Evolutionary conservation across 2,329 filamentous ascomycete species (phyloP), one percentile per base, ranked within the genome.

Genomic region (Diaporthe ilicicola): DNA sequence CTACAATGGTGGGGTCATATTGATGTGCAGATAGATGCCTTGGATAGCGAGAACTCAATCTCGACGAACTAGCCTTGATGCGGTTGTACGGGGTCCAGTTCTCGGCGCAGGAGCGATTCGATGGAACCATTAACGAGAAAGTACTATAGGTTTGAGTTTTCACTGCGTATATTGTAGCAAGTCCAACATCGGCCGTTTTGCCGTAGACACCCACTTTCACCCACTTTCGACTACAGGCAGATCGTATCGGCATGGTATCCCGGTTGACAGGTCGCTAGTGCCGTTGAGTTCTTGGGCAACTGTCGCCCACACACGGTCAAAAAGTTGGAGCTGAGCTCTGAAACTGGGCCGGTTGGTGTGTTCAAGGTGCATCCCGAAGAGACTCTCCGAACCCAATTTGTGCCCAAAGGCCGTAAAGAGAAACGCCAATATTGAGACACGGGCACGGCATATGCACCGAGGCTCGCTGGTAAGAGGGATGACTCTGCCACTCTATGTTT

Each of bases 331-430:
- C 24, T 48, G 59, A 48, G 59, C 29, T 48, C 59, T 62, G 42
- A 62, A 62, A 62, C 59, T 62, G 59, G 59, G 59, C 59, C 59
- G 59, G 59, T 48, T 62, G 59, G 59, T n/a, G 34, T 27, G 19
- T 48, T 10, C 59, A 48, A 48, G 27, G 59, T 50, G 42, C 42
- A 62, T 19, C 42, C 59, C 59, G 34, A 48, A 42, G 59, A 48
- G 42, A 34, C 59, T 24, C n/a, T 50, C 19, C 44, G 27, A 48
- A 62, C 59, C 59, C 59, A 62, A 62, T 62, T 62, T 62, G 42
- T 62, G 42, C 59, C 59, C 59, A 62, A 62, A 48, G 59, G 29
- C 42, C 27, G 27, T 34, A 19, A 48, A 48, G 59, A 48, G 19
- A 13, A 34, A 48, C 22, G 56, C 3, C 3, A 48, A 24, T 19